Percentiles rank a stretch among this genome's conserved stretches.
These are phyloP conservation scores for Moesziomyces globuligerus DNA, from an alignment of 1,284 basidiomycete species.

Conservation along the genomic window DNA sequence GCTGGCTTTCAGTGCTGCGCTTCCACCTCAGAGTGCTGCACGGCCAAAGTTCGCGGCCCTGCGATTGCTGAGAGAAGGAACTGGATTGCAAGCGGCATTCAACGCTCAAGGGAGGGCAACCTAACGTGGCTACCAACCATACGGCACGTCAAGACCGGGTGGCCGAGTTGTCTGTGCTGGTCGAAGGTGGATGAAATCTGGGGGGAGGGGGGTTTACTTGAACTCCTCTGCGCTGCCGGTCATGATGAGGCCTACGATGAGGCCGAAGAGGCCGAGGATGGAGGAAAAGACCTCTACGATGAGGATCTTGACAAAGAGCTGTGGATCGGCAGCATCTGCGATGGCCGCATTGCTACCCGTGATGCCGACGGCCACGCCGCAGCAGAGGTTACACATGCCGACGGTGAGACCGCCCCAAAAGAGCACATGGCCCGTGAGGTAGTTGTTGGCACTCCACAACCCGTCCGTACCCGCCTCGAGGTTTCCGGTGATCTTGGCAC, in stretches of 20 bases:
- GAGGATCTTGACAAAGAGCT: conserved; percentile 66
- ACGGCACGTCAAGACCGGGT: too few relatives aligned
- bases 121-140: too few relatives aligned
- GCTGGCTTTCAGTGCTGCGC: too few relatives aligned
- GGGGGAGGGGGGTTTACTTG: too few relatives aligned
- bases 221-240: conserved; percentile 40
- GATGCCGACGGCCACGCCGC: conserved; percentile 64
- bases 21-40: too few relatives aligned
- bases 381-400: conserved; percentile 65
- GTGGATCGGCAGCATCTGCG: conserved; percentile 65
- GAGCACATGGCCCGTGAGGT: conserved; percentile 63
- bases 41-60: too few relatives aligned
- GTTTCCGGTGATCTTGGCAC: conserved; percentile 63
- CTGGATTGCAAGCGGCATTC: too few relatives aligned
- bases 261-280: conserved; percentile 65
- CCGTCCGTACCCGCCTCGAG: conserved; percentile 47
- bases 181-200: too few relatives aligned
- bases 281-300: conserved; percentile 63
- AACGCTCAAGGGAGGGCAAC: too few relatives aligned
- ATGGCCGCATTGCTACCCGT: conserved; percentile 66
- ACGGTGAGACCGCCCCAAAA: conserved; percentile 67
- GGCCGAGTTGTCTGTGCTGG: too few relatives aligned
- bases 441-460: conserved; percentile 60
- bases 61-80: too few relatives aligned
- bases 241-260: conserved; percentile 56